Conservation (phyloP, 345 rosid species). For the Turnera subulata region DNA sequence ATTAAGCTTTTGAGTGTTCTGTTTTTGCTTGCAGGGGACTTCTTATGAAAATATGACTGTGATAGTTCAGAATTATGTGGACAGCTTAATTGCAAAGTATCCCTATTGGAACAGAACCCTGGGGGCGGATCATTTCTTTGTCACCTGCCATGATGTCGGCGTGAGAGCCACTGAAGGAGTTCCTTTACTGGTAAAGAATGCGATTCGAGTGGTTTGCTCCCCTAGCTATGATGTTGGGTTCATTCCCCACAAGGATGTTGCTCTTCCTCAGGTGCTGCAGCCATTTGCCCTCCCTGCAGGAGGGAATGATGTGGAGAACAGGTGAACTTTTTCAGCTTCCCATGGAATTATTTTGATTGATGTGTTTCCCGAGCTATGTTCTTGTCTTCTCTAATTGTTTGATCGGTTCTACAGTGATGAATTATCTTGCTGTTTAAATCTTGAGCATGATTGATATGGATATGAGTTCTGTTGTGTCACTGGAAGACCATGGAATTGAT, state of each 20-base stretch:
- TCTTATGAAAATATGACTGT: constrained; percentile 92
- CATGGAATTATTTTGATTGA: too few relatives aligned
- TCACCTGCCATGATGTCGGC: constrained; percentile 95
- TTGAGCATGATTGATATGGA: background rate
- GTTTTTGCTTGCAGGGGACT: constrained; percentile 54
- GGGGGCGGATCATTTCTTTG: constrained; percentile 97
- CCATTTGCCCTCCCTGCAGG: constrained; percentile 95
- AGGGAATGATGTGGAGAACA: constrained; percentile 72
- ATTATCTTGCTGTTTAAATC: background rate
- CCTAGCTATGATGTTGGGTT: constrained; percentile 93
- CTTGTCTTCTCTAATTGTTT: background rate
- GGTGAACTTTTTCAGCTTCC: constrained; percentile 41
- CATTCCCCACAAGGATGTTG: constrained; percentile 96
- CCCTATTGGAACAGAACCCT: constrained; percentile 96
- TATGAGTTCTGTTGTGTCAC: background rate
- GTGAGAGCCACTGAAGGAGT: constrained; percentile 89
- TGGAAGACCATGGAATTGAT: too few relatives aligned
- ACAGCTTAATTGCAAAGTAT: constrained; percentile 60
- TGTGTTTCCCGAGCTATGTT: background rate
- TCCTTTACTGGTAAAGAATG: constrained; percentile 74
- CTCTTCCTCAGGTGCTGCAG: constrained; percentile 91
- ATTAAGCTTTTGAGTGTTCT: background rate
- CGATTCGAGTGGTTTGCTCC: constrained; percentile 90
- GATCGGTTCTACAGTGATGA: background rate
- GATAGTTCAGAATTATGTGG: constrained; percentile 71